phyloP scores from a whole-genome alignment of 2,329 filamentous ascomycete species.

The Chrysoporthe austroafricana region DNA sequence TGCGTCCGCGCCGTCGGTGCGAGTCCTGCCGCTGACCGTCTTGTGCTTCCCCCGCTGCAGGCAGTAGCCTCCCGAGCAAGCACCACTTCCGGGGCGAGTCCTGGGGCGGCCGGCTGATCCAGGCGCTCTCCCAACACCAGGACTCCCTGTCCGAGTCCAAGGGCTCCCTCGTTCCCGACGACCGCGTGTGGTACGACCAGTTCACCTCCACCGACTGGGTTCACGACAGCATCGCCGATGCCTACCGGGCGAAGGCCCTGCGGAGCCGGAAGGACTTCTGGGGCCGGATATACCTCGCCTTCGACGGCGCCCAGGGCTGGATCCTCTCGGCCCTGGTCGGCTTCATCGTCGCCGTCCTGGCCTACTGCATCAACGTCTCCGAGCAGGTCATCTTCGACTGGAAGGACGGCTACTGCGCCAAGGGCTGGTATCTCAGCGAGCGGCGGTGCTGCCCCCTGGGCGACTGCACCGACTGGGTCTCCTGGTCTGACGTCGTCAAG shows the following conservation, averaged over 20 bases:
- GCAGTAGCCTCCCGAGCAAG: conserved; percentile 44
- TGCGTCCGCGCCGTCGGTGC: not conserved
- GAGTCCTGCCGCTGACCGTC: not conserved
- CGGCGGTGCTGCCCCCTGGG: conserved; percentile 64
- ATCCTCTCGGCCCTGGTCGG: conserved; percentile 89
- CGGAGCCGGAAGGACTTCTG: conserved; percentile 81
- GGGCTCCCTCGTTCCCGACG: conserved; percentile 71
- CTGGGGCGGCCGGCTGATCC: conserved; percentile 64
- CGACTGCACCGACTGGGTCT: conserved; percentile 60
- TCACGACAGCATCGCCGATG: conserved; percentile 94
- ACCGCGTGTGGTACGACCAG: conserved; percentile 98
- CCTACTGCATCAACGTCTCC: conserved; percentile 86
- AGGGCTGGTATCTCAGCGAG: conserved; percentile 73
- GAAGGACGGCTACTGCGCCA: conserved; percentile 84
- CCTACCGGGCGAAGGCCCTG: conserved; percentile 83
- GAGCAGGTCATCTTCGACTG: conserved; percentile 86
- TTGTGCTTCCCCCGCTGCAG: conserved; percentile 33
- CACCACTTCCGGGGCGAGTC: conserved; percentile 63
- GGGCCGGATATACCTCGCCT: conserved; percentile 75
- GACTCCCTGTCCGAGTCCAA: conserved; percentile 67
- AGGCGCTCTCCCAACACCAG: conserved; percentile 62
- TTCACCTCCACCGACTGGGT: conserved; percentile 99
- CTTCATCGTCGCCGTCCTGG: conserved; percentile 79
- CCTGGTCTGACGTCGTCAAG: conserved; percentile 56
- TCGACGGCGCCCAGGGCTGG: conserved; percentile 93